Conservation (phyloP, 2,329 filamentous ascomycete genomes). For the Sporothrix pallida region DNA sequence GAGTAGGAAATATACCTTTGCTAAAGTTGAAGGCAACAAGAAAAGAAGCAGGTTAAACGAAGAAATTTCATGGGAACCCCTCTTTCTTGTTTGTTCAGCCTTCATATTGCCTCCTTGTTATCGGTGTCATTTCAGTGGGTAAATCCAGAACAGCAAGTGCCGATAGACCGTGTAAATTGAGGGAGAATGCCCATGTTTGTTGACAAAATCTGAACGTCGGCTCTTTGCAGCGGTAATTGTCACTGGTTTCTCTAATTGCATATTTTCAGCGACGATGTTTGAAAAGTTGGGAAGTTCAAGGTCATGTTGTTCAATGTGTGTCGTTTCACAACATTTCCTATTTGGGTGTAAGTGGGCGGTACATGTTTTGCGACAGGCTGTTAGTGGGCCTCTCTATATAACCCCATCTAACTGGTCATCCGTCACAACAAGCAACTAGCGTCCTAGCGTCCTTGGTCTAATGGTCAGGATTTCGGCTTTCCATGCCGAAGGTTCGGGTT, state of each 20-base stretch:
- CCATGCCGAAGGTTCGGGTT: slow-evolving; percentile 27
- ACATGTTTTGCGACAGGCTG: neutral
- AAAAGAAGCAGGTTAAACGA: neutral
- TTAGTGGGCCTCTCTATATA: neutral
- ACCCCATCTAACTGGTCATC: neutral
- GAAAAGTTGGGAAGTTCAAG: too few species aligned
- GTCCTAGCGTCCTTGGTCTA: slow-evolving; percentile 25
- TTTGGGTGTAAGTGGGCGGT: slow-evolving; percentile 5
- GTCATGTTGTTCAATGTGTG: neutral
- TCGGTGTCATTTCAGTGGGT: neutral
- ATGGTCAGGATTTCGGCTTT: slow-evolving; percentile 26
- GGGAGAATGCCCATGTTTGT: too few species aligned
- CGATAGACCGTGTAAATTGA: neutral
- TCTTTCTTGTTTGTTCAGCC: neutral
- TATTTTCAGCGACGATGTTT: too few species aligned
- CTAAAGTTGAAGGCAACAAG: too few species aligned
- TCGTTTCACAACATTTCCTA: neutral
- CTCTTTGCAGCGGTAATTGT: too few species aligned
- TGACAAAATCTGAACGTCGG: too few species aligned
- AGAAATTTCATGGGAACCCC: neutral
- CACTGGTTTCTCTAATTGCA: too few species aligned
- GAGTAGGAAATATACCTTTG: too few species aligned
- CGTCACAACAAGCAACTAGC: neutral
- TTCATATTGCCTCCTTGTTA: neutral
- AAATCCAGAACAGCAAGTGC: neutral